Base-by-base conservation (phyloP, 306 rosid species). In the Prunus davidiana region DNA sequence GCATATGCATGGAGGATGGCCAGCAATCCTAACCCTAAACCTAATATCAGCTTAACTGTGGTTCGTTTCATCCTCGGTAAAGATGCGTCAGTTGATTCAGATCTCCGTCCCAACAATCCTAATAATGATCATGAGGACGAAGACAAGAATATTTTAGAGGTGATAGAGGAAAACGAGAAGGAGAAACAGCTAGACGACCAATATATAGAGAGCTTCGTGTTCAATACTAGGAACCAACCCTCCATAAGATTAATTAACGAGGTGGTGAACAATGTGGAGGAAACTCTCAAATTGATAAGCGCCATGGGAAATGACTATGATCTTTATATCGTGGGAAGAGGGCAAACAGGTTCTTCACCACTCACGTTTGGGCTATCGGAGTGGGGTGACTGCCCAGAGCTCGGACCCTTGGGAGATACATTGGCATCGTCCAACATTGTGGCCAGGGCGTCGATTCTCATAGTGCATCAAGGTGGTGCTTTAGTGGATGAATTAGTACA, bases 311-410 rank as follows among this genome's bases (percentile, higher is more conserved):
- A 5, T 45, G 75, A 73, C 3, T 80, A 81, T n/a, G 82, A 85
- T 47, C 67, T 91, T 4, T 79, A 81, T 50, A 72, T 88, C 10
- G 90, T 85, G 9, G 96, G 93, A 78, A 85, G 76, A 79, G 90
- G 93, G 8, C 78, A 69, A 62, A 63, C 74, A 9, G 61, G 77
- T 50, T 61, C 15, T 18, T 85, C 80, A 0, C 18, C 47, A 4
- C 22, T 82, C 19, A 76, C 73, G 25, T 16, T 68, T 14, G 75
- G 52, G 14, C 67, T 82, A 3, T 25, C 74, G 1, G 89, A 87
- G 2, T 91, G 90, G 90, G 79, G 88, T 46, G 91, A 88, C 20
- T 83, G 78, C 72, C 78, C 74, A 1, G 96, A 87, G 68, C 79
- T 87, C 10, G 93, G 93, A 8, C 79, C 79, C 2, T 49, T 87